A percentile compares a stretch with the other conserved stretches of the same genome.
phyloP scores from a whole-genome alignment of 345 rosid species.

The Eucalyptus regnans region DNA sequence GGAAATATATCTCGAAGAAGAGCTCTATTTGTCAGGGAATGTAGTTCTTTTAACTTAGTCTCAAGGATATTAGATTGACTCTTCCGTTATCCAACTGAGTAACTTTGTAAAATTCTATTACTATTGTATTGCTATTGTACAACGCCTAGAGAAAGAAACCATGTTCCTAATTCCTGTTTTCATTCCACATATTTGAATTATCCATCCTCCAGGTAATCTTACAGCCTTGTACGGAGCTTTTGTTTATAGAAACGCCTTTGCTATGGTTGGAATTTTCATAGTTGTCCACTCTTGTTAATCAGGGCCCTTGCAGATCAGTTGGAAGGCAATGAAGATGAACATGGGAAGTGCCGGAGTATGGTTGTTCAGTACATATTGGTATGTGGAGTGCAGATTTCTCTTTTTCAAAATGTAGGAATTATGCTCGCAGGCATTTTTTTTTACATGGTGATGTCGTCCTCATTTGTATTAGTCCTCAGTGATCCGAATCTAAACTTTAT shows the following conservation, averaged over 20 bases:
- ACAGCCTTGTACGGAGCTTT: background rate
- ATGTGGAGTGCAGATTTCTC: background rate
- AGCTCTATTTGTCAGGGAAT: background rate
- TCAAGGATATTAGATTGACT: background rate
- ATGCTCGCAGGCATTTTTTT: accelerated
- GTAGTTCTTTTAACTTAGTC: background rate
- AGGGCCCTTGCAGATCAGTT: slow-evolving; percentile 87
- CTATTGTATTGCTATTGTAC: background rate
- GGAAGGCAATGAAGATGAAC: slow-evolving; percentile 72
- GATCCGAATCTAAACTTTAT: background rate
- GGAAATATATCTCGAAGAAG: background rate
- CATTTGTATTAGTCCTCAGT: background rate
- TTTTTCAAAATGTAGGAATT: background rate
- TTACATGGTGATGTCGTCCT: background rate
- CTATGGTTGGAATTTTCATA: background rate
- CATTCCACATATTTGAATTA: background rate
- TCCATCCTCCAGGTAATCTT: background rate
- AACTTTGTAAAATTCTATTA: background rate
- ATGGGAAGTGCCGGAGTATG: slow-evolving; percentile 57
- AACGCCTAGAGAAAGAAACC: background rate
- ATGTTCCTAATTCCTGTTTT: background rate
- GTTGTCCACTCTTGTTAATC: slow-evolving; percentile 15
- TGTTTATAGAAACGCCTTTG: too few relatives aligned
- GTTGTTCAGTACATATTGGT: slow-evolving; percentile 69
- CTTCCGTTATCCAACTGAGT: accelerated